phyloP scores from a whole-genome alignment of 2,329 filamentous ascomycete species.

The Huntiella omanensis region DNA sequence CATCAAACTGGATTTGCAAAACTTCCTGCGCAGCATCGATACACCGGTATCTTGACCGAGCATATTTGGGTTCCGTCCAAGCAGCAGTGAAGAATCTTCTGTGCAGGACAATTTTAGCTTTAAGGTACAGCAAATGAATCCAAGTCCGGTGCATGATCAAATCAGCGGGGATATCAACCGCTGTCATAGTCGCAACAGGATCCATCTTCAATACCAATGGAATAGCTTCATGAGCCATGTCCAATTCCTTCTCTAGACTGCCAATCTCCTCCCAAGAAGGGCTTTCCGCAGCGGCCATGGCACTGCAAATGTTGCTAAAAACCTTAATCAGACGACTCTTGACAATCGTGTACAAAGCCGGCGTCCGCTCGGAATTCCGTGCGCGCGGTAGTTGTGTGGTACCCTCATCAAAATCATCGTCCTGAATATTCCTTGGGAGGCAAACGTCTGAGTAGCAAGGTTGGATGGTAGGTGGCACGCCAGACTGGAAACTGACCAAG shows the following conservation, averaged over 20 bases:
- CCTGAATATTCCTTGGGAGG: constrained; percentile 27
- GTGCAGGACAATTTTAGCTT: constrained; percentile 31
- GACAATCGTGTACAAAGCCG: constrained; percentile 22
- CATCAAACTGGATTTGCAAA: constrained; percentile 23
- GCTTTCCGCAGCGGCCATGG: constrained; percentile 10
- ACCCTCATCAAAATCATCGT: constrained; percentile 33
- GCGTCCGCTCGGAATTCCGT: constrained; percentile 24
- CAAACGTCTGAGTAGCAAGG: constrained; percentile 28
- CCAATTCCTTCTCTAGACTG: constrained; percentile 23
- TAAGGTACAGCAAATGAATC: constrained; percentile 29
- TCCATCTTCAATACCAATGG: constrained; percentile 23
- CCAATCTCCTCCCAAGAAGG: constrained; percentile 20
- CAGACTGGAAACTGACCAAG: constrained; percentile 32
- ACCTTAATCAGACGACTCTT: constrained; percentile 15
- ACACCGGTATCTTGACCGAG: constrained; percentile 23
- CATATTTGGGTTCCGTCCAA: constrained; percentile 19
- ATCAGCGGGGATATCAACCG: constrained; percentile 21
- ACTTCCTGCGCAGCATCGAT: constrained; percentile 26
- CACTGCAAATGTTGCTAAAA: constrained; percentile 14
- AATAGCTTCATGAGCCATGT: constrained; percentile 20
- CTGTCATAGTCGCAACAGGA: constrained; percentile 24
- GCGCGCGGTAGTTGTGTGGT: constrained; percentile 23
- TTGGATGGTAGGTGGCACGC: constrained; percentile 30
- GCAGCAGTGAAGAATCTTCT: constrained; percentile 19
- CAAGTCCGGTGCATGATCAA: constrained; percentile 30